Percentiles rank a stretch among this genome's conserved stretches.
Conservation (phyloP, 495 filamentous ascomycete genomes). For the Oidiodendron maius region DNA sequence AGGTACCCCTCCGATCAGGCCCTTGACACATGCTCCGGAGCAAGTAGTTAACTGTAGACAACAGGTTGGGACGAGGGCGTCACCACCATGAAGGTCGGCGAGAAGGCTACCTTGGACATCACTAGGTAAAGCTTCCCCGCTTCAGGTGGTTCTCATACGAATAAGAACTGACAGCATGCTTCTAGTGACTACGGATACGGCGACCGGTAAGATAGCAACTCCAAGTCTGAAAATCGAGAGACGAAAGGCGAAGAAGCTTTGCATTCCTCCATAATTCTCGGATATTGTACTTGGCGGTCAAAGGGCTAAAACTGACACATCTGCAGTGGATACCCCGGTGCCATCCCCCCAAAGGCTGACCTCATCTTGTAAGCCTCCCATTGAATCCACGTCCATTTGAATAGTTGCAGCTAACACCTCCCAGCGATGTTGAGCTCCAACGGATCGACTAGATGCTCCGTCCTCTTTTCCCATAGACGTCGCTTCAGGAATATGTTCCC, state of each 20-base stretch:
- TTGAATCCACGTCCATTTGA: neutral
- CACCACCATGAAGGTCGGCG: constrained; percentile 69
- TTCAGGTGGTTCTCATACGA: neutral
- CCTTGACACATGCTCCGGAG: neutral
- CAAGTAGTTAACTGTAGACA: constrained; percentile 9
- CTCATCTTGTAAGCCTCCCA: constrained; percentile 47
- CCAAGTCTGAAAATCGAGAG: no score
- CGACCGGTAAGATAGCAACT: constrained; percentile 44
- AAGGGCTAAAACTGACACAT: constrained; percentile 27
- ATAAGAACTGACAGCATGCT: constrained; percentile 6
- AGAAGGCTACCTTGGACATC: constrained; percentile 74
- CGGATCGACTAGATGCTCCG: constrained; percentile 30
- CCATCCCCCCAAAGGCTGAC: constrained; percentile 50
- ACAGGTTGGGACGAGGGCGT: constrained; percentile 88
- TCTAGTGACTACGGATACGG: constrained; percentile 78
- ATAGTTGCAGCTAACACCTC: neutral
- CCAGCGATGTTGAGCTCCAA: constrained; percentile 48
- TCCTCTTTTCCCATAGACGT: neutral
- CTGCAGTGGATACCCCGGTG: constrained; percentile 57
- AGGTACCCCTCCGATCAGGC: constrained; percentile 41
- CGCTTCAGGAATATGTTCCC: neutral
- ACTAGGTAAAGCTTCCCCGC: constrained; percentile 48
- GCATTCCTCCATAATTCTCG: neutral
- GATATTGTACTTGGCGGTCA: neutral
- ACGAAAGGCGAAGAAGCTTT: no score